Evolutionary conservation across 495 filamentous ascomycete species (phyloP).

Genomic region (Cercophora newfieldiana): DNA sequence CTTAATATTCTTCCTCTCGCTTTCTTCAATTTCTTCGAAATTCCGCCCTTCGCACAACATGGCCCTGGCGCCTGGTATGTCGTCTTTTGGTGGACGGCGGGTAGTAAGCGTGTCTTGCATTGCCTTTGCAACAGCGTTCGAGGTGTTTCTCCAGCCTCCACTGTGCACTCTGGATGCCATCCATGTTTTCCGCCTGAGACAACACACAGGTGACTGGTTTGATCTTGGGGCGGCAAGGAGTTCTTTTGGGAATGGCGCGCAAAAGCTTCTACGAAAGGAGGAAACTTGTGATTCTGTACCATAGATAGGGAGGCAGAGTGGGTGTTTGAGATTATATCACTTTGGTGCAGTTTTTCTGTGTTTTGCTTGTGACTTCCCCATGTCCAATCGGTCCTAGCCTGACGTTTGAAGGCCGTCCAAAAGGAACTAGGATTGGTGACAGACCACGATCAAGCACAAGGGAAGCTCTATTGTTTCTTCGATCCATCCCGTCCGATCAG

Average conservation of each 20-base stretch:
- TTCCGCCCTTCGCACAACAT: background rate
- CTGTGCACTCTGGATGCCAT: background rate
- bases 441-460: too few relatives aligned
- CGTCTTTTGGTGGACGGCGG: background rate
- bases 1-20: background rate
- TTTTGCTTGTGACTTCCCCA: background rate
- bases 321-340: background rate
- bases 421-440: too few relatives aligned
- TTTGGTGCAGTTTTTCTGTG: background rate
- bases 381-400: too few relatives aligned
- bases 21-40: background rate
- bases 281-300: background rate
- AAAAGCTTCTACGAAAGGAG: background rate
- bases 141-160: background rate
- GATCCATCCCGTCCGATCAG: too few relatives aligned
- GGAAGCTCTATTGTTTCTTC: too few relatives aligned
- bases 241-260: background rate
- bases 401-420: too few relatives aligned
- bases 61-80: background rate
- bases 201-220: background rate
- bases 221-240: background rate
- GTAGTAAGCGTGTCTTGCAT: background rate
- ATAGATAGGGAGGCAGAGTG: background rate
- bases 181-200: background rate
- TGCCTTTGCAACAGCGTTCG: background rate